Conservation (phyloP, 2,329 filamentous ascomycete genomes). For the Aspergillus novofumigatus region DNA sequence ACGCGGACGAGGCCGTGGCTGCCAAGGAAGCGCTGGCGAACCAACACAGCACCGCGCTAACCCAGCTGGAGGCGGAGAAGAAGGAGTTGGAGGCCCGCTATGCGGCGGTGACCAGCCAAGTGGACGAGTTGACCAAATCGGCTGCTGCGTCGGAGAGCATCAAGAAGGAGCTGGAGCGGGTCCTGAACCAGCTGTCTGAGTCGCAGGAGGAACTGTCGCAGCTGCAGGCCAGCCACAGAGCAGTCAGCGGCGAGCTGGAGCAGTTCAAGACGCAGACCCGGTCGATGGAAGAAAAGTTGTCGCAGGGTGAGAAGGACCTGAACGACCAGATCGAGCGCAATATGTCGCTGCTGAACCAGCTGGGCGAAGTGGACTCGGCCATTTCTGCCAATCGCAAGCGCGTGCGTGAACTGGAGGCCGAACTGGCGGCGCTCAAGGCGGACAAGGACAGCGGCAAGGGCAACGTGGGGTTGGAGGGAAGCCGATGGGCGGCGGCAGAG, state of each 20-base stretch:
- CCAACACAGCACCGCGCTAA: conserved; percentile 44
- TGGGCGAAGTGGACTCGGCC: conserved; percentile 36
- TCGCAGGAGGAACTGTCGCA: conserved; percentile 30
- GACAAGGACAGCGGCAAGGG: conserved; percentile 27
- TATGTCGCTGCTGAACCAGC: conserved; percentile 36
- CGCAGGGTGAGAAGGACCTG: conserved; percentile 32
- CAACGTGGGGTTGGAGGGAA: conserved; percentile 32
- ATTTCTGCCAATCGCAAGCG: conserved; percentile 34
- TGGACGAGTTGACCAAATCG: conserved; percentile 81
- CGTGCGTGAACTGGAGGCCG: conserved; percentile 37
- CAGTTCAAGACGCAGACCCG: conserved; percentile 25
- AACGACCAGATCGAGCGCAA: conserved; percentile 41
- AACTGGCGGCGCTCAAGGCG: conserved; percentile 34
- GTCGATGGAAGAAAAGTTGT: conserved; percentile 30
- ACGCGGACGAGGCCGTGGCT: conserved; percentile 44
- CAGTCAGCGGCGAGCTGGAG: conserved; percentile 29
- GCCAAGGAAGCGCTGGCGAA: conserved; percentile 42
- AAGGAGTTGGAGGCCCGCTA: conserved; percentile 43
- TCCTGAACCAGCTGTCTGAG: conserved; percentile 51
- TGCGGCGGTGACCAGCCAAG: conserved; percentile 43
- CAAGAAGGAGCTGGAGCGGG: conserved; percentile 62
- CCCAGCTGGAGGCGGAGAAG: conserved; percentile 40
- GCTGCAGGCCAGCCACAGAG: conserved; percentile 28
- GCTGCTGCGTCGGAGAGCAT: conserved; percentile 72
- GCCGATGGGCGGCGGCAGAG: conserved; percentile 38